Conservation (phyloP, 1,284 basidiomycete genomes). For the Marasmius tenuissimus region DNA sequence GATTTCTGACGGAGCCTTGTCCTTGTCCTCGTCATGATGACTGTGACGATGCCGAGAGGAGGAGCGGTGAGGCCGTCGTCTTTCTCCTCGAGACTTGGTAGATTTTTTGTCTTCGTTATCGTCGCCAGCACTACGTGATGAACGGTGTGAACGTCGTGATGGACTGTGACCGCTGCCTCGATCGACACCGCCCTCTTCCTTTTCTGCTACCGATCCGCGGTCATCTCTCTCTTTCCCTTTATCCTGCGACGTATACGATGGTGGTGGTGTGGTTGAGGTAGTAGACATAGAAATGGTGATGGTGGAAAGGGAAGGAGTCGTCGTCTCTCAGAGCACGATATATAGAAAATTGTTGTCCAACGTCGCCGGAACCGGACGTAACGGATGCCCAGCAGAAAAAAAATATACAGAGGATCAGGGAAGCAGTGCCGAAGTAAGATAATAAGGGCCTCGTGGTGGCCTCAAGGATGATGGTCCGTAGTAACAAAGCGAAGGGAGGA, state of each 20-base stretch:
- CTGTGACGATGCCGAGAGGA: neutral
- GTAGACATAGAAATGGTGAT: neutral
- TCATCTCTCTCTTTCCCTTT: neutral
- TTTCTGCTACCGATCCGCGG: neutral
- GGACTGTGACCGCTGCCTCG: neutral
- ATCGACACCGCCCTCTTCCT: neutral
- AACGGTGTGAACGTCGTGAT: neutral
- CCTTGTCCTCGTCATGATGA: neutral
- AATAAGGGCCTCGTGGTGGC: neutral
- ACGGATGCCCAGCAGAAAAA: too few species aligned
- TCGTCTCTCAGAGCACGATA: neutral
- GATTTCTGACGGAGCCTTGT: neutral
- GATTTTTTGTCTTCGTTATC: neutral
- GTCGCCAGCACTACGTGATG: neutral
- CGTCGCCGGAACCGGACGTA: neutral
- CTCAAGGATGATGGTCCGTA: neutral
- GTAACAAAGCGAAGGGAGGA: neutral
- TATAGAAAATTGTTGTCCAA: neutral
- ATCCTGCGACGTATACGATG: neutral
- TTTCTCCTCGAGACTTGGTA: neutral
- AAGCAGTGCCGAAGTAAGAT: neutral
- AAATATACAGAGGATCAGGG: neutral
- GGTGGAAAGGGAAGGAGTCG: neutral
- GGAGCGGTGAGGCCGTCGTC: neutral
- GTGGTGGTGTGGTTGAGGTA: neutral